Base-by-base conservation (phyloP, 257 asterid genomes). In the Jasminum sambac region DNA sequence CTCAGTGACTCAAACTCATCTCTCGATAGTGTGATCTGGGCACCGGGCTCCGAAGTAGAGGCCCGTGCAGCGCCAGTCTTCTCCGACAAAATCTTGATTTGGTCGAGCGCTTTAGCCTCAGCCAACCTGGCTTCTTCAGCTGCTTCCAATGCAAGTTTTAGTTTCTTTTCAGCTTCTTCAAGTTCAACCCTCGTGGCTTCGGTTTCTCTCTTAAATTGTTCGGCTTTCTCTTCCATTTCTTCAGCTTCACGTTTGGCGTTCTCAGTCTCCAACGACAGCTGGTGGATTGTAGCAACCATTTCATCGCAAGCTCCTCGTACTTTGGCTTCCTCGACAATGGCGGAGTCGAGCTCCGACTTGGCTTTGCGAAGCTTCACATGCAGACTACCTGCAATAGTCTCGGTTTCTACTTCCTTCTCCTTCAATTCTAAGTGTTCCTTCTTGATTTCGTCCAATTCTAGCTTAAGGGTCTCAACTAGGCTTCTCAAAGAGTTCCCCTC, bases 121-220 rank as follows among this genome's bases (percentile, higher is more conserved):
- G 95, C 95, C 11, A 77, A 81, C 76, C 86, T 94, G 13, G 98
- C 95, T 80, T 84, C 96, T 68, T 89, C 98, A 19, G 95, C 90
- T 81, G 89, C 96, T 13, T 41, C 63, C 62, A 75, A 40, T 5
- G 85, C 89, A 48, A 77, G 66, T 75, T 68, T 71, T 40, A 91
- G 89, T 52, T 83, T 83, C 76, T 74, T 85, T 80, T 91, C 96
- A 24, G 90, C 95, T 67, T 84, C 96, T 82, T 84, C 88, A 37
- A 91, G 86, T 39, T 78, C 85, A 11, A 74, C 73, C 75, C 82
- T 85, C 11, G 83, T 57, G 52, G 88, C 83, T 78, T 85, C 88
- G 10, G 88, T 87, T 85, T 88, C 95, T 68, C 78, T 74, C 76
- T 78, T 84, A 30, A 89, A 81, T 78, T 79, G 89, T 66, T 86